A percentile compares a stretch with the other conserved stretches of the same genome.
phyloP scores from a whole-genome alignment of 129 eudicot genomes.

The Tagetes erecta region DNA sequence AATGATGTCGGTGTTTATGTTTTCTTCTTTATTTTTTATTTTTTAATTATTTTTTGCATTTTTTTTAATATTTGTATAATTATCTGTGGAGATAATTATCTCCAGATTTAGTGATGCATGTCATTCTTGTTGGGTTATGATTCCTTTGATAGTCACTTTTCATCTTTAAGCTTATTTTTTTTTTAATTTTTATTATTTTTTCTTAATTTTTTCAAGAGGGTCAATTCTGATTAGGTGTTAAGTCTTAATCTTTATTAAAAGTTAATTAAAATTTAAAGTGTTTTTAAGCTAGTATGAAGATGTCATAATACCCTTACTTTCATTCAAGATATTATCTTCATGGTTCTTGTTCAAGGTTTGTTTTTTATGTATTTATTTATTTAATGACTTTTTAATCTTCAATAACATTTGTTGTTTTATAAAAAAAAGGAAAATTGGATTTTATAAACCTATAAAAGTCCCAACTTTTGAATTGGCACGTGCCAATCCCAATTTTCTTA shows the following conservation, averaged over 20 bases:
- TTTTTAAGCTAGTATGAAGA: not conserved
- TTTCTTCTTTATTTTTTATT: not conserved
- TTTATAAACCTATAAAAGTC: too few relatives aligned
- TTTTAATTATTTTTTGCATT: not conserved
- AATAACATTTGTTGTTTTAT: conserved; percentile 24
- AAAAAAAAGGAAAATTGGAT: not conserved
- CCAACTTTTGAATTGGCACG: too few relatives aligned
- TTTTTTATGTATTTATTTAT: not conserved
- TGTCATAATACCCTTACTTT: conserved; percentile 28
- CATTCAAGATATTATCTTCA: conserved; percentile 31
- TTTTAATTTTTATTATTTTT: not conserved
- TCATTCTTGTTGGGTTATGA: conserved; percentile 25
- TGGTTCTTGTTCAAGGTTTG: conserved; percentile 20
- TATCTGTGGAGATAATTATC: conserved; percentile 21
- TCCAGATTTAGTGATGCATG: conserved; percentile 38
- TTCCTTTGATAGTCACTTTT: conserved; percentile 34
- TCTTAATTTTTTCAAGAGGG: conserved; percentile 18
- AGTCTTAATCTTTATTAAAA: conserved; percentile 28
- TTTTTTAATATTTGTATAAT: not conserved
- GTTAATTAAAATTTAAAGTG: too few relatives aligned
- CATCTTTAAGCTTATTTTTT: conserved; percentile 3
- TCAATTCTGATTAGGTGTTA: conserved; percentile 38
- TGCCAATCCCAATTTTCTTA: too few relatives aligned
- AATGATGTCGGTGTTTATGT: conserved; percentile 42
- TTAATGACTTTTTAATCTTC: not conserved